Evolutionary conservation across 2,329 filamentous ascomycete species (phyloP).

Genomic region (Curvularia lunata): DNA sequence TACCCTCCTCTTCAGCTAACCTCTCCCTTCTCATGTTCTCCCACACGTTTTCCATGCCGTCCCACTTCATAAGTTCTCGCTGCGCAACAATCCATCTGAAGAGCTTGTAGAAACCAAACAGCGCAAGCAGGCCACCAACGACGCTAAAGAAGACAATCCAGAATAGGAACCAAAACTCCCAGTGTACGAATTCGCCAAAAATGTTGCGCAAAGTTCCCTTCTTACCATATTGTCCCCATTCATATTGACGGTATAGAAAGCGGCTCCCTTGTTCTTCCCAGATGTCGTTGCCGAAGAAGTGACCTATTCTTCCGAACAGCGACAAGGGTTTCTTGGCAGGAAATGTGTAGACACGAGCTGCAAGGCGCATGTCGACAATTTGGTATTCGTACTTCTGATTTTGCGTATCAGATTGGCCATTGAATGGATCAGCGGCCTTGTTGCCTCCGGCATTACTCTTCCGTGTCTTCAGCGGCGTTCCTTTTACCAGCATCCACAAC

Average conservation of each 20-base stretch:
- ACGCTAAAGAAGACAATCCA: constrained; percentile 28
- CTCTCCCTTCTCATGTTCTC: constrained; percentile 34
- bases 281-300: constrained; percentile 41
- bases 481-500: constrained; percentile 36
- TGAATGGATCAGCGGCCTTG: constrained; percentile 28
- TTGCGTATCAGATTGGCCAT: constrained; percentile 16
- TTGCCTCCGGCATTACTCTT: constrained; percentile 7
- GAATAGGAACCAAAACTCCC: constrained; percentile 33
- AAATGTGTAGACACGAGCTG: constrained; percentile 32
- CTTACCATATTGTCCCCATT: constrained; percentile 44
- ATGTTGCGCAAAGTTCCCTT: constrained; percentile 37
- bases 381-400: constrained; percentile 32
- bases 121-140: constrained; percentile 24
- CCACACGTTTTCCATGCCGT: constrained; percentile 46
- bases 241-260: constrained; percentile 34
- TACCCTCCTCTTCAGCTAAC: constrained; percentile 32
- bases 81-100: constrained; percentile 32
- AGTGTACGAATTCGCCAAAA: constrained; percentile 35
- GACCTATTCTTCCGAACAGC: constrained; percentile 27
- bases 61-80: constrained; percentile 40
- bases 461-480: constrained; percentile 21
- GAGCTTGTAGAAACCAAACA: constrained; percentile 30
- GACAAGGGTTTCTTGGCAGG: constrained; percentile 12
- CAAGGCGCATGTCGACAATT: constrained; percentile 34
- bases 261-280: constrained; percentile 31